Evolutionary conservation across 192 early-diverging fungal genomes (phyloP).

Genomic region (Dimargaris cristalligena): DNA sequence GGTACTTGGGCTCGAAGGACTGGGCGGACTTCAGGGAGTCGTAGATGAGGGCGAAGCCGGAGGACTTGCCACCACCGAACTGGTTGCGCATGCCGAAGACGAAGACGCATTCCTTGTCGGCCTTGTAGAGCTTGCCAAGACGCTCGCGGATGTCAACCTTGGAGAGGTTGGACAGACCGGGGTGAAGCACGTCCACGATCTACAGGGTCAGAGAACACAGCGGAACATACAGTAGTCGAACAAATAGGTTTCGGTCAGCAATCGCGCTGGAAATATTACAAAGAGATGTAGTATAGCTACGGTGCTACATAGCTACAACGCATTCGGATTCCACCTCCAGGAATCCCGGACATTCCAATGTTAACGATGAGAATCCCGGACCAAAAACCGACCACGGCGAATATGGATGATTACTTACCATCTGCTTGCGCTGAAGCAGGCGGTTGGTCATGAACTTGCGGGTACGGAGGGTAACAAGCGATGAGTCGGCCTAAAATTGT

Average conservation of each 20-base stretch:
- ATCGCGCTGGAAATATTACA: no score
- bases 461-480: slow-evolving; percentile 87
- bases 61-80: slow-evolving; percentile 94
- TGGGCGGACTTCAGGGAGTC: slow-evolving; percentile 82
- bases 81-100: slow-evolving; percentile 88
- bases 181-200: slow-evolving; percentile 89
- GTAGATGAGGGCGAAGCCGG: slow-evolving; percentile 94
- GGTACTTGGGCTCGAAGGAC: slow-evolving; percentile 99
- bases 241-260: no score
- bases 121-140: slow-evolving; percentile 90
- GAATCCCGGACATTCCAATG: no score
- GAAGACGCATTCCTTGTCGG: slow-evolving; percentile 73
- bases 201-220: no score
- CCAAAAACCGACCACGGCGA: no score
- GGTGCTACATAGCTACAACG: no score
- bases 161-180: slow-evolving; percentile 80
- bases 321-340: no score
- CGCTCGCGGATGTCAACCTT: slow-evolving; percentile 86
- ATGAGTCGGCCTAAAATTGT: slow-evolving; percentile 60
- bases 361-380: no score
- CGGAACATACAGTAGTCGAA: no score
- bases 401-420: slow-evolving; percentile 28
- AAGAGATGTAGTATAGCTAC: no score
- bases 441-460: slow-evolving; percentile 99
- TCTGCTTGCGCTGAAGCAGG: slow-evolving; percentile 91